Percentiles rank a stretch among this genome's conserved stretches.
These are phyloP conservation scores for Starmerella vitae DNA, from an alignment of 805 yeast genomes.

Conservation along the genomic window DNA sequence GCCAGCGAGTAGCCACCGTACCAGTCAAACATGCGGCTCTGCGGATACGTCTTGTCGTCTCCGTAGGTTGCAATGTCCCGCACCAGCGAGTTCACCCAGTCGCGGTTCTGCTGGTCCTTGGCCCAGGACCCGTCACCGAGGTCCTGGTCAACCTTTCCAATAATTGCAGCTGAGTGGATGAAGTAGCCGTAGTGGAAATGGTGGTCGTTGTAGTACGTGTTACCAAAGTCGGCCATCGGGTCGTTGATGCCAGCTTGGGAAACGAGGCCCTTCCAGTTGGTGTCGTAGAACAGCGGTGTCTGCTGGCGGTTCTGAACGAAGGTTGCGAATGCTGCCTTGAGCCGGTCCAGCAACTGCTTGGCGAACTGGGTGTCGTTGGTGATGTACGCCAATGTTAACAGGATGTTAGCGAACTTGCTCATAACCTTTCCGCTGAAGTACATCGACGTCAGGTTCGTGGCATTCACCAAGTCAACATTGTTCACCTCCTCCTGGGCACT, in stretches of 20 bases:
- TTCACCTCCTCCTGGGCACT: conserved; percentile 41
- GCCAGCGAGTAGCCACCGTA: conserved; percentile 67
- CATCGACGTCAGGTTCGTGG: conserved; percentile 66
- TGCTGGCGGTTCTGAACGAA: conserved; percentile 59
- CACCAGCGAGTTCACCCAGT: conserved; percentile 47
- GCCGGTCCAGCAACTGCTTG: conserved; percentile 35
- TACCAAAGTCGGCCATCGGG: conserved; percentile 54
- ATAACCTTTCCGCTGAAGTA: conserved; percentile 78
- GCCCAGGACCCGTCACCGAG: conserved; percentile 38
- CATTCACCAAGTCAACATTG: conserved; percentile 37
- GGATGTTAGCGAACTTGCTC: conserved; percentile 78
- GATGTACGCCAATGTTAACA: conserved; percentile 56
- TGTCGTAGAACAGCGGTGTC: conserved; percentile 65
- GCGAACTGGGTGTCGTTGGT: conserved; percentile 46
- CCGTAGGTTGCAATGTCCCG: conserved; percentile 51
- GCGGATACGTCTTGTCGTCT: conserved; percentile 46
- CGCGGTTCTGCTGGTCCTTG: conserved; percentile 29
- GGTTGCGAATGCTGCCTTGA: conserved; percentile 56
- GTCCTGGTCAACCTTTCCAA: conserved; percentile 48
- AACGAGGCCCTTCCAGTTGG: conserved; percentile 38
- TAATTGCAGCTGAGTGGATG: conserved; percentile 68
- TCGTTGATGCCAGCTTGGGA: conserved; percentile 26
- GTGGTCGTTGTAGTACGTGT: conserved; percentile 70
- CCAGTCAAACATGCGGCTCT: conserved; percentile 55
- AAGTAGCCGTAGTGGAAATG: conserved; percentile 81